These are phyloP conservation scores for Quercus berberidifolia DNA, from an alignment of 306 rosid species.

Conservation along the genomic window DNA sequence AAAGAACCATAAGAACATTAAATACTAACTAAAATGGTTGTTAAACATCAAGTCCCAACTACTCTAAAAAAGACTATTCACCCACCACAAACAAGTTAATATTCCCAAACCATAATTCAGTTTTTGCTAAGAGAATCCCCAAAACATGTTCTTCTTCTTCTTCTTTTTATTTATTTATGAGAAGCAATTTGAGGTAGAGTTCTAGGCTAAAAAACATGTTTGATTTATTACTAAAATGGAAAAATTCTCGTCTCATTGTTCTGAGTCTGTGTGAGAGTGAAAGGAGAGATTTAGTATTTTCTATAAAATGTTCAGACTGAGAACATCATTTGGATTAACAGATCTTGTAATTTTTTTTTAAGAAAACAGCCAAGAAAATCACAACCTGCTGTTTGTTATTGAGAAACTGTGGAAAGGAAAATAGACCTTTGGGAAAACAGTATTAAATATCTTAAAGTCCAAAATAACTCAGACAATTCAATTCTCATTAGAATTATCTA, in stretches of 20 bases:
- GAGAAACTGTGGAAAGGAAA: neutral
- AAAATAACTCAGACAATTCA: too few species aligned
- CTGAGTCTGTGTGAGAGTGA: neutral
- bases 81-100: neutral
- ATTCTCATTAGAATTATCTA: too few species aligned
- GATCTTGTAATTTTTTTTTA: constrained; percentile 17
- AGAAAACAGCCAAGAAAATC: neutral
- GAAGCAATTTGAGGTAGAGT: too few species aligned
- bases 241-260: neutral
- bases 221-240: neutral
- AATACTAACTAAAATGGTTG: too few species aligned
- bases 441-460: too few species aligned
- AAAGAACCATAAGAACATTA: too few species aligned
- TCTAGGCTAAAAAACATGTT: too few species aligned
- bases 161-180: too few species aligned
- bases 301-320: too few species aligned
- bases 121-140: neutral
- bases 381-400: neutral
- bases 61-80: neutral
- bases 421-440: too few species aligned
- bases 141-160: too few species aligned
- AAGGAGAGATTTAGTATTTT: neutral
- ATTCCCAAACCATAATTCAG: neutral
- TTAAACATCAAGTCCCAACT: too few species aligned
- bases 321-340: neutral